Evolutionary conservation across 2,329 filamentous ascomycete species (phyloP), one percentile per base, ranked within the genome.

Genomic region (Epichloe uncinata): DNA sequence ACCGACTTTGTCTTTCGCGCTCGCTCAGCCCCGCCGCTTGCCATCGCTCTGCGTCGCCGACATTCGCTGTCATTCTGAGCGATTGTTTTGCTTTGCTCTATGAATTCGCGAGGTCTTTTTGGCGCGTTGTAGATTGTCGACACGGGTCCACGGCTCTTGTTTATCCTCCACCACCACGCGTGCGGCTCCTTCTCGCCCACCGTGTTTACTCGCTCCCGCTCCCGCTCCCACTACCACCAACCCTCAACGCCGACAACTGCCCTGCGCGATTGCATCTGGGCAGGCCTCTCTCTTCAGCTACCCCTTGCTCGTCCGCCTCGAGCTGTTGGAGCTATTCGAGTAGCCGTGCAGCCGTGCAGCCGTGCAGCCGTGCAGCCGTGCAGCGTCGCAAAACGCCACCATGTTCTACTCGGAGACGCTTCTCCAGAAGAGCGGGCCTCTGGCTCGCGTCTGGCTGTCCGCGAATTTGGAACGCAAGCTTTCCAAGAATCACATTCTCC

Each of bases 331-430:
- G 51, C 45, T 45, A 34, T 42, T 49, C 49, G 37, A 53, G 20
- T 22, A 22, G 20, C 20, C 49, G 37, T 51, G 48, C 43, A 50
- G 60, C 58, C 16, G 16, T 16, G 16, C 16, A 16, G 16, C 16
- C 57, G 59, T 61, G 58, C 58, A 57, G 60, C 58, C 16, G 16
- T 16, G 16, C 16, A 16, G 16, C 16, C 57, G 59, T 61, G 58
- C 58, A 57, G 60, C 58, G 52, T 57, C 56, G 56, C 56, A 57
- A 60, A 54, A 53, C 57, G 56, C 50, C 70, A 72, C 63, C 66
- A 98, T 98, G 93, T 98, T 98, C 72, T 97, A 96, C 69, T 95
- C 93, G 49, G 89, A 95, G 74, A 89, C 88, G 50, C 80, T 98
- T 52, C 80, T 98, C 61, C 89, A 90, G 67, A 95, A 95, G 82